Evolutionary conservation across 2,329 filamentous ascomycete genomes (phyloP), one percentile per base, ranked within the genome.

Genomic region (Camillea tinctor): DNA sequence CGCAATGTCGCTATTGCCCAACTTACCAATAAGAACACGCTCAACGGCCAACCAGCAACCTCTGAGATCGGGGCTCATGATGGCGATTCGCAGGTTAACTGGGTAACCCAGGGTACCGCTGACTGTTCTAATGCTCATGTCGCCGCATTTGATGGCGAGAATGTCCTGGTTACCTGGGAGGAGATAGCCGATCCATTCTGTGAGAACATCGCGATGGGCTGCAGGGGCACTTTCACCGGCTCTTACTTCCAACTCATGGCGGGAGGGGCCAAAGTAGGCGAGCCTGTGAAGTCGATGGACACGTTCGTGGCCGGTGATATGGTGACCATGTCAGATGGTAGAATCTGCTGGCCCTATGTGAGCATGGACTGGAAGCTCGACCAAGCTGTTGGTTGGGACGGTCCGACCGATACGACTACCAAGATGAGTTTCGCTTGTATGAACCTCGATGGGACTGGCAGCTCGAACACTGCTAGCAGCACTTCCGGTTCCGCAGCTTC

Each of bases 241-340:
- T 81, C 85, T 7, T 82, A 79, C 71, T 88, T 84, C 77, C 85
- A 88, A 74, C 75, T 84, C 56, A 81, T 88, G 66, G 77, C 72
- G 56, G 71, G 76, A 13, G 85, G 85, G 1, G 73, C 76, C 56
- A 83, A 79, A 68, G 74, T 86, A 40, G 85, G 84, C 20, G 73
- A 77, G 17, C 72, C 81, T 1, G 67, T 86, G 60, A 77, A 75
- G 57, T 79, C 77, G n/a, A 77, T 71, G 13, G 77, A 86, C 68
- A 80, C 81, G n/a, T 85, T 79, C 66, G 83, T 88, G 52, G 82
- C 84, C 7, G 85, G 85, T 48, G 85, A 88, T 66, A 86, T 88
- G 78, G 84, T 85, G 11, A 85, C 82, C 30, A 81, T 85, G 76
- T 66, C 73, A n/a, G 82, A 85, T 61, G 82, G 81, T 21, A 77